Evolutionary conservation across 139 green algal species (phyloP), one percentile per base, ranked within the genome.

Genomic region (Haematococcus lacustris): DNA sequence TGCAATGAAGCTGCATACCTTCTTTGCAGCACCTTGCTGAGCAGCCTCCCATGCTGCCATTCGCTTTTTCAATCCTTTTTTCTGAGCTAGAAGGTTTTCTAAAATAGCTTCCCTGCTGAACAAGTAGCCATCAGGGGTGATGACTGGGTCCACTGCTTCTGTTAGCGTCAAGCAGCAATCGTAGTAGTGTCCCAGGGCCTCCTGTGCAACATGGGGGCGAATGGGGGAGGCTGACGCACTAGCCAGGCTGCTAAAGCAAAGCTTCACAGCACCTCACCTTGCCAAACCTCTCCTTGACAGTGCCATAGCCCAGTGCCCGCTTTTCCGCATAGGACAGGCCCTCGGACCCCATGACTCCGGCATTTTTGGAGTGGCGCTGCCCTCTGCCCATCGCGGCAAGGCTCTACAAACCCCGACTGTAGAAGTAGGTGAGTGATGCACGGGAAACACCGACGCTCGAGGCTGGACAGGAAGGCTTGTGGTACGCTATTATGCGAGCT

Each of bases 161-260:
- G n/a, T n/a, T n/a, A 97, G 76, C 0, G 92, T 95, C 0, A 97
- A 70, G 41, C 86, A 84, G 84, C 92, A 97, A 72, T 97, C 92
- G 57, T 93, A 90, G 71, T 85, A 97, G 73, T 93, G 95, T 38
- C 90, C 92, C 0, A 93, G 63, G 0, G 90, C 89, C 76, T 97
- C 91, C 91, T 96, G 88, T 60, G n/a, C n/a, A n/a, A n/a, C n/a
- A n/a, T n/a, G n/a, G n/a, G n/a, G n/a, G n/a, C n/a, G n/a, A 40
- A 50, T 9, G 35, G 38, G 17, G 33, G 13, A 53, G 50, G 43
- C 43, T 28, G 43, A 53, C 9, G 43, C 43, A 53, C 43, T 9
- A 28, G 43, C 43, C 9, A 17, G 9, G 43, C 43, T 28, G 9
- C 43, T 28, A 28, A 17, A 53, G 9, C 43, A 17, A 9, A 53